Base-by-base conservation (phyloP, 1,139 yeast genomes). In the Protomyces gravidus region DNA sequence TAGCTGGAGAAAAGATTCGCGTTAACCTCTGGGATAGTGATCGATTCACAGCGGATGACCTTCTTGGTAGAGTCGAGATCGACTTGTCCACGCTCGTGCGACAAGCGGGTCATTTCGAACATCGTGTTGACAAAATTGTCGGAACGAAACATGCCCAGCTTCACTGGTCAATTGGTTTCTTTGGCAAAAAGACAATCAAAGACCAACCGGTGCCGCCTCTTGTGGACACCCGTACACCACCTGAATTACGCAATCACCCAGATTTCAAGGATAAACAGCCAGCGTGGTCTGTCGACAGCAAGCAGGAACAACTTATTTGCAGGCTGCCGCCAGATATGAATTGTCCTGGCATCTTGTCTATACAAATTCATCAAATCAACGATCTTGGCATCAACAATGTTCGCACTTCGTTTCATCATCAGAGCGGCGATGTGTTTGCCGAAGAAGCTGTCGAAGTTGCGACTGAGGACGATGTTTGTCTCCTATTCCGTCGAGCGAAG, bases 11-110 rank as follows among this genome's bases (percentile, higher is more conserved):
- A 30, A 51, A 50, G 26, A 42, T 60, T 19, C 46, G 58, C 3
- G 27, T 60, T 33, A 50, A 60, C 15, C 40, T 60, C 13, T 60
- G 62, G 62, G 62, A 60, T 27, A 57, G 61, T 30, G 62, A 60
- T 40, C 23, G 62, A 11, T 33, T 60, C 30, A 45, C 55, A 13
- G 55, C 60, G 7, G 62, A 60, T 46, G 62, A 60, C 42, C 42
- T 60, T 23, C 56, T 60, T 15, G 62, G 62, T 5, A 47, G 62
- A 7, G 55, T 52, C 11, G 60, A 60, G 19, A 9, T 60, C 15
- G 62, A 56, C 28, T 36, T 60, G 17, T 30, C 47, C 17, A 39
- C 21, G 15, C 50, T 60, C 4, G 50, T 60, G 23, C 50, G 47
- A 19, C 26, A 50, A 17, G 50, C 60, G 11, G 62, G 60, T 9